phyloP scores from a whole-genome alignment of 306 rosid species.

The Prunus fruticosa region DNA sequence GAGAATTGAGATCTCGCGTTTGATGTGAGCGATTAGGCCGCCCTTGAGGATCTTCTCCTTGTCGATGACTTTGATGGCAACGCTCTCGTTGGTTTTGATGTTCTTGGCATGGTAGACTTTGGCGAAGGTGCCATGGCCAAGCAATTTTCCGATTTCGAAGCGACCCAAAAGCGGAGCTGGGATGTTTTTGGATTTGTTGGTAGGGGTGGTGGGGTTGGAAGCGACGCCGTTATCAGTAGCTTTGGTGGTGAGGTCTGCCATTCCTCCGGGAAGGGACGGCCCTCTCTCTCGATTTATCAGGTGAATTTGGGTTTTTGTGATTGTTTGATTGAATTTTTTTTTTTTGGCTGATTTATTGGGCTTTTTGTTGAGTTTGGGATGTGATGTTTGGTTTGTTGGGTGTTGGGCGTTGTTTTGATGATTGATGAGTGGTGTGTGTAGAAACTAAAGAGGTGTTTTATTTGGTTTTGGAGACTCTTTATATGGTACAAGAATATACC shows the following conservation, averaged over 20 bases:
- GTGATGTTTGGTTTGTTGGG: background rate
- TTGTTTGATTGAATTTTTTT: background rate
- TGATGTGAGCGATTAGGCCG: conserved; percentile 83
- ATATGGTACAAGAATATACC: conserved; percentile 33
- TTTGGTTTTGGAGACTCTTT: background rate
- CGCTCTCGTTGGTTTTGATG: conserved; percentile 59
- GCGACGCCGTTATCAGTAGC: conserved; percentile 3
- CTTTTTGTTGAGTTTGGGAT: background rate
- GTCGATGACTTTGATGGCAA: conserved; percentile 91
- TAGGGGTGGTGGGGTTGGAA: background rate
- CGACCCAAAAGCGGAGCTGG: conserved; percentile 57
- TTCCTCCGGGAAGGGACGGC: conserved; percentile 4
- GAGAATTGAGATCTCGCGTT: conserved; percentile 96
- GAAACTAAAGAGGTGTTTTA: background rate
- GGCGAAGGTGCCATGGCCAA: conserved; percentile 92
- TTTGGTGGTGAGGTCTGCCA: conserved; percentile 6
- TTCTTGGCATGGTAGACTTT: conserved; percentile 82
- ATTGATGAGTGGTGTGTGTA: background rate
- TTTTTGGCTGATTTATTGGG: background rate
- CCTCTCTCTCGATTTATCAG: background rate
- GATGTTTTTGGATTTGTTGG: conserved; percentile 39
- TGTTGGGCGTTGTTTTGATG: background rate
- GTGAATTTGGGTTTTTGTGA: background rate
- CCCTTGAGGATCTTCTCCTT: conserved; percentile 83
- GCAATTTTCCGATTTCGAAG: conserved; percentile 76